Conservation (phyloP, 169 alveolate genomes). For the Theileria sp. region DNA sequence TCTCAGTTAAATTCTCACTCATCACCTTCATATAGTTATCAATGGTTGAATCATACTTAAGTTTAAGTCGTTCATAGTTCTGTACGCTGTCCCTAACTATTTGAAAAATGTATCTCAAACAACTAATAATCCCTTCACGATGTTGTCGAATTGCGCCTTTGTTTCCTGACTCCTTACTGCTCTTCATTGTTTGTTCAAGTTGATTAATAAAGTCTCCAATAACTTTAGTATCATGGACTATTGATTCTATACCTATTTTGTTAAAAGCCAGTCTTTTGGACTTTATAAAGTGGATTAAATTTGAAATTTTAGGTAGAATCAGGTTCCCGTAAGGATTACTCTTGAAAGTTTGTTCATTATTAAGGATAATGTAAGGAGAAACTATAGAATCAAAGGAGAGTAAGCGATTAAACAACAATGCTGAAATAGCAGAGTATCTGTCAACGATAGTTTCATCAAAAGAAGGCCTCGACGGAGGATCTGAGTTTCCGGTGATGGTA, state of each 20-base stretch:
- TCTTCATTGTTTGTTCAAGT: conserved; percentile 17
- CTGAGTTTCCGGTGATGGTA: not conserved
- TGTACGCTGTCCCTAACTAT: conserved; percentile 34
- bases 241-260: conserved; percentile 42
- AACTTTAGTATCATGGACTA: conserved; percentile 53
- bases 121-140: conserved; percentile 44
- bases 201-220: conserved; percentile 58
- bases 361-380: conserved; percentile 31
- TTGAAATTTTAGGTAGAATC: conserved; percentile 5
- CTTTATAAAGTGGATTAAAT: conserved; percentile 15
- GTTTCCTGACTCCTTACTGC: not conserved
- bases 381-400: conserved; percentile 20
- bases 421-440: conserved; percentile 43
- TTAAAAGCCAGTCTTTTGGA: conserved; percentile 35
- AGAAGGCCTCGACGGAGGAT: not conserved
- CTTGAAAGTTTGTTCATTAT: conserved; percentile 6
- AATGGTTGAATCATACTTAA: conserved; percentile 42
- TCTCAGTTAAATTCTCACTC: conserved; percentile 33
- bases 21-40: conserved; percentile 19
- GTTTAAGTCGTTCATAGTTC: conserved; percentile 37
- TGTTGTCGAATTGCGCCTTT: conserved; percentile 34
- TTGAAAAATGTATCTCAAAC: conserved; percentile 48
- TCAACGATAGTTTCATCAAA: conserved; percentile 18
- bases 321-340: conserved; percentile 21
- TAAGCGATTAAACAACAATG: conserved; percentile 41